These are phyloP conservation scores for Oryza glaberrima DNA, from an alignment of 176 grass and related monocot genomes.

Conservation along the genomic window DNA sequence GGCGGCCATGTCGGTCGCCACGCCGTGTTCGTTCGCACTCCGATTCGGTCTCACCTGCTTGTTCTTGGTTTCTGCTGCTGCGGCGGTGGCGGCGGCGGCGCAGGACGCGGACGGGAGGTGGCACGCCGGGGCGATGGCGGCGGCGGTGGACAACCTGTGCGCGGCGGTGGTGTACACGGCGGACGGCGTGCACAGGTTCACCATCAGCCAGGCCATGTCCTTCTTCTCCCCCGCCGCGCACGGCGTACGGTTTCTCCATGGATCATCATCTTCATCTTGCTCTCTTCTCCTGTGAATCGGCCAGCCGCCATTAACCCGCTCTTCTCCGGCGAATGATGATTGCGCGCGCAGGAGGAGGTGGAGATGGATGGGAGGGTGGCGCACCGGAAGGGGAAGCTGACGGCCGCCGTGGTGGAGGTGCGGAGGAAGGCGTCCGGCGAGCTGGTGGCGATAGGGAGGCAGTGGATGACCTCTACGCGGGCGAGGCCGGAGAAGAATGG, in stretches of 20 bases:
- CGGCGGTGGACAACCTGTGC: conserved; percentile 54
- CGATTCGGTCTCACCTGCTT: not conserved
- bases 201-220: conserved; percentile 50
- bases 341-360: conserved; percentile 43
- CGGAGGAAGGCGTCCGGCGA: conserved; percentile 40
- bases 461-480: conserved; percentile 50
- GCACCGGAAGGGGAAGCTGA: conserved; percentile 51
- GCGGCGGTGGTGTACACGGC: conserved; percentile 48
- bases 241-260: not conserved
- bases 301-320: no score
- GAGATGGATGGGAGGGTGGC: conserved; percentile 44
- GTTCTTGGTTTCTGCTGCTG: not conserved
- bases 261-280: not conserved
- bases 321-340: no score
- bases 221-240: conserved; percentile 45
- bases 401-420: conserved; percentile 48
- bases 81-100: not conserved
- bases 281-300: not conserved
- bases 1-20: not conserved
- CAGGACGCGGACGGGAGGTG: conserved; percentile 56
- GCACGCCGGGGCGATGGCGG: conserved; percentile 54
- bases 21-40: not conserved
- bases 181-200: conserved; percentile 45
- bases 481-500: not conserved
- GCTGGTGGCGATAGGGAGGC: conserved; percentile 51